Evolutionary conservation across 2,329 filamentous ascomycete genomes (phyloP), one percentile per base, ranked within the genome.

Genomic region (Ophiostoma piceae): DNA sequence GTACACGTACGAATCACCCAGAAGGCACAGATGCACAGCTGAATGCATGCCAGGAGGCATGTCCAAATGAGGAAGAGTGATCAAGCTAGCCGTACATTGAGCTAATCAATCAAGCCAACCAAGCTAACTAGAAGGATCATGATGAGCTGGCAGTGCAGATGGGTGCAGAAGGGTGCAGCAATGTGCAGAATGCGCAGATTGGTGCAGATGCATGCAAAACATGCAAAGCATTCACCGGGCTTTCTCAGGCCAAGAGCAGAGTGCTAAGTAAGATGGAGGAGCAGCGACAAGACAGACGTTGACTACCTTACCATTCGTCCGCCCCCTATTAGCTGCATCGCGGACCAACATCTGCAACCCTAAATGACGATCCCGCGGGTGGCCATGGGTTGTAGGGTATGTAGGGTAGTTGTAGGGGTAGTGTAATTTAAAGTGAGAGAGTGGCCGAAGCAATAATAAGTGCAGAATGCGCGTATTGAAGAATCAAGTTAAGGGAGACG

Each of bases 271-370:
- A 35, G 35, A 35, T 35, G 35, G 4, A 29, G 19, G 51, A 57
- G 43, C 19, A 47, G 43, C 43, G 43, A 47, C 16, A 47, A 19
- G 43, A 47, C 43, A 41, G 9, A 3, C 39, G 39, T 41, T 12
- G 12, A 41, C 14, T 57, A 12, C 8, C n/a, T 29, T 22, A 26
- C 16, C 22, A 22, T 57, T 26, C 22, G 19, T 12, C 8, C 51
- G 3, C 29, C 62, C 62, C 62, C 62, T 66, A 66, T 66, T 66
- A 37, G 37, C 62, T 66, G 62, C 62, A 66, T 66, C 62, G 16
- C 16, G 26, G 60, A 9, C 62, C 32, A 66, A 26, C 35, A 66
- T 32, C n/a, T 66, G 62, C 32, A n/a, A 37, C 37, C n/a, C 62
- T 66, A 32, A 32, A 66, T 66, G 62, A 32, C 62, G 62, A 62